Evolutionary conservation across 148 eudicot species (phyloP).

Genomic region (Diospyros kaki): DNA sequence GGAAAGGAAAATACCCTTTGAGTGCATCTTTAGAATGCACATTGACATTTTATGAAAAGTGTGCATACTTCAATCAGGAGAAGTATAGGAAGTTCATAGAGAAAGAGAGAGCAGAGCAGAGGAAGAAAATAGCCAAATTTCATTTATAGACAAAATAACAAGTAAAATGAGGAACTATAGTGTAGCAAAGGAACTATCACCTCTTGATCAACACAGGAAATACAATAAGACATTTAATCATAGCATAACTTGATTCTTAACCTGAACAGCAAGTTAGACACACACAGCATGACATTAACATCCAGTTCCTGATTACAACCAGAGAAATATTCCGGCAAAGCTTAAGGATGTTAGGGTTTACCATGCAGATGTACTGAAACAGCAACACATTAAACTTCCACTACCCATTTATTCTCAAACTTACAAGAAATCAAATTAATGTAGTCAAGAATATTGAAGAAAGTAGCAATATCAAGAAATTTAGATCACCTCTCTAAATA

Average conservation of each 20-base stretch:
- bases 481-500: conserved; percentile 82
- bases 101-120: background rate
- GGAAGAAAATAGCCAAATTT: background rate
- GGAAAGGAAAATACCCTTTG: background rate
- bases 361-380: background rate
- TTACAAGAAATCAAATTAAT: background rate
- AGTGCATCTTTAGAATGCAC: background rate
- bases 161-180: background rate
- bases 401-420: background rate
- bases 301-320: background rate
- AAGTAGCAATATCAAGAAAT: background rate
- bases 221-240: background rate
- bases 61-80: background rate
- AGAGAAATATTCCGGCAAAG: background rate
- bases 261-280: background rate
- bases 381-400: background rate
- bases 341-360: background rate
- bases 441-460: background rate
- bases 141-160: background rate
- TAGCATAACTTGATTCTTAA: background rate
- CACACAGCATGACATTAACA: background rate
- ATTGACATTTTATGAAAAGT: background rate
- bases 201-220: background rate
- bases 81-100: background rate
- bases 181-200: background rate